phyloP scores from a whole-genome alignment of 2,329 filamentous ascomycete genomes.

The Dothiorella sarmentorum region DNA sequence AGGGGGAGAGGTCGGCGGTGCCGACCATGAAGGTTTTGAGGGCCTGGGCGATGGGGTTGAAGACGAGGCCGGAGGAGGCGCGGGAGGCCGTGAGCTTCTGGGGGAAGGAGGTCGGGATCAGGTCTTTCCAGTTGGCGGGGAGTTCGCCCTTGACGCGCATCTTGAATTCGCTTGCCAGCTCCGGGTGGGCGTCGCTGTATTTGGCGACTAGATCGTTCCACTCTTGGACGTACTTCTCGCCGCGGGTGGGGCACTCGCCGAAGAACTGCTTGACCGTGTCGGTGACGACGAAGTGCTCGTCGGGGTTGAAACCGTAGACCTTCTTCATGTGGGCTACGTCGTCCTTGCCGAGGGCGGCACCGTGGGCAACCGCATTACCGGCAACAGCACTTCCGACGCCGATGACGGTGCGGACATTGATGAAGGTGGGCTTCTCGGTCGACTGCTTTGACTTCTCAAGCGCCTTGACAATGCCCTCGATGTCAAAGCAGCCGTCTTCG shows the following conservation, averaged over 20 bases:
- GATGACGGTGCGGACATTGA: conserved; percentile 58
- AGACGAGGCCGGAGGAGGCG: conserved; percentile 50
- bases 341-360: conserved; percentile 54
- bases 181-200: conserved; percentile 47
- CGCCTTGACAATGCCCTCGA: conserved; percentile 47
- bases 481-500: conserved; percentile 51
- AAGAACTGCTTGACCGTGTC: conserved; percentile 54
- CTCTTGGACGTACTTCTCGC: conserved; percentile 45
- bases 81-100: conserved; percentile 48
- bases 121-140: conserved; percentile 47
- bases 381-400: conserved; percentile 48
- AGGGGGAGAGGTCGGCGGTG: conserved; percentile 54
- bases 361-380: conserved; percentile 54
- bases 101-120: conserved; percentile 50
- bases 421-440: conserved; percentile 53
- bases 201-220: conserved; percentile 48
- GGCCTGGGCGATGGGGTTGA: conserved; percentile 65
- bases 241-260: conserved; percentile 44
- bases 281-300: conserved; percentile 45
- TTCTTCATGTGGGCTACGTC: conserved; percentile 57
- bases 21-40: conserved; percentile 90
- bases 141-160: conserved; percentile 49
- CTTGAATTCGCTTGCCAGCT: conserved; percentile 50
- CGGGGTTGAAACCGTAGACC: conserved; percentile 48
- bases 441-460: conserved; percentile 44